Evolutionary conservation across 2,329 filamentous ascomycete genomes (phyloP).

Genomic region (Paecilomyces variotii): DNA sequence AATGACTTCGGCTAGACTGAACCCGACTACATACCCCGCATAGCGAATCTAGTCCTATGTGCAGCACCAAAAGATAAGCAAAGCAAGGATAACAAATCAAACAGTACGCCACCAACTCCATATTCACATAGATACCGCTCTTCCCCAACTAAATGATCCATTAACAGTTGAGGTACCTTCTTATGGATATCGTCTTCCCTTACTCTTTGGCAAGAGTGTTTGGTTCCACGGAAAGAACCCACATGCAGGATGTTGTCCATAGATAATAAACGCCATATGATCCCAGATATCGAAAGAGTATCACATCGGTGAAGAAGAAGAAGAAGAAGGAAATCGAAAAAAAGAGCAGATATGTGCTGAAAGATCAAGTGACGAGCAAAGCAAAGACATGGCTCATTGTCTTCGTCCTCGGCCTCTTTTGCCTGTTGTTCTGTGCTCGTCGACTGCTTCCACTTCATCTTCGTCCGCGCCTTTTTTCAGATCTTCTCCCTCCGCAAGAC

Average conservation of each 20-base stretch:
- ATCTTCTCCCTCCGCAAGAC: constrained; percentile 44
- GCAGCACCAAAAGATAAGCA: not conserved
- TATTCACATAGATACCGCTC: not conserved
- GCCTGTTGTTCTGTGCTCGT: constrained; percentile 31
- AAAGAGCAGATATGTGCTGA: not conserved
- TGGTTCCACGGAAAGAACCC: too few species aligned
- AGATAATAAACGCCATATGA: not conserved
- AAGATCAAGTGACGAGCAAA: constrained; percentile 1
- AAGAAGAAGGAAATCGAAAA: not conserved
- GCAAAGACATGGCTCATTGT: constrained; percentile 11
- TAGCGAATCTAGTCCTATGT: not conserved
- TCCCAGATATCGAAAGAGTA: not conserved
- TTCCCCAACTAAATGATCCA: not conserved
- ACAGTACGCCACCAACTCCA: not conserved
- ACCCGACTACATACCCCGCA: not conserved
- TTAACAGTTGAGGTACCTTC: not conserved
- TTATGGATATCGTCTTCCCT: not conserved
- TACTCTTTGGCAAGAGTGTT: too few species aligned
- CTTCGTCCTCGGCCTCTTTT: constrained; percentile 34
- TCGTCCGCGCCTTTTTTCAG: constrained; percentile 54
- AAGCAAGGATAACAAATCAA: not conserved
- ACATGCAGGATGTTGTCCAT: too few species aligned
- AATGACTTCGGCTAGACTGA: not conserved
- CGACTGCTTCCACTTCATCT: constrained; percentile 48
- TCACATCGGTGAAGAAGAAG: not conserved